Evolutionary conservation across 108 stramenopile species (phyloP), one percentile per base, ranked within the genome.

Genomic region (Mayamaea pseudoterrestris): DNA sequence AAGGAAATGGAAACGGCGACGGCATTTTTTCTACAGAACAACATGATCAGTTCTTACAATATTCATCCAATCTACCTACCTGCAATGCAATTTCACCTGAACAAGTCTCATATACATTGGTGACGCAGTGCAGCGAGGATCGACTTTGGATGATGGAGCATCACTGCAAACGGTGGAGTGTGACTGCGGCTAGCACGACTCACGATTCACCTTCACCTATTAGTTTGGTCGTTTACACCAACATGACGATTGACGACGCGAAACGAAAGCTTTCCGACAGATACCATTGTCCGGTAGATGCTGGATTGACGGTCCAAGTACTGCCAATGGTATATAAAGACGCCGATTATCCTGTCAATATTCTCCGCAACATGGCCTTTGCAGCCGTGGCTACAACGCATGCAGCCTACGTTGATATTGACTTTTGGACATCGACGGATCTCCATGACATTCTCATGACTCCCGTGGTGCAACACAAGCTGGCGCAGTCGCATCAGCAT

Each of bases 381-480:
- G 41, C 51, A 4, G 37, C 27, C 11, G 87, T 91, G 11, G 44
- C 32, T 32, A 86, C 83, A 0, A 53, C 81, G 2, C 80, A 84
- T 61, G 65, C 89, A 44, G 52, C 93, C 2, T 88, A 88, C 47
- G 65, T 78, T 12, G 93, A 94, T 62, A 73, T 94, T 27, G 93
- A 94, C 57, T 88, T 92, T 59, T 93, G 90, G 90, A 66, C 76
- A 0, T 64, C 74, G 25, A 41, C 60, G 18, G 60, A 73, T 44
- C 61, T 92, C 7, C 66, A 80, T 37, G 64, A 78, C 0, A 71
- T 59, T 5, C 45, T 90, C 0, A 29, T 14, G 16, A 29, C 25
- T 7, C n/a, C 26, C 7, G 30, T 35, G 24, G 47, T 80, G 22
- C 62, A 55, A 13, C 35, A 40, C 2, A 5, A 18, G 16, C 50